Conservation (phyloP, 2,329 filamentous ascomycete genomes). For the Calonectria crousiana region DNA sequence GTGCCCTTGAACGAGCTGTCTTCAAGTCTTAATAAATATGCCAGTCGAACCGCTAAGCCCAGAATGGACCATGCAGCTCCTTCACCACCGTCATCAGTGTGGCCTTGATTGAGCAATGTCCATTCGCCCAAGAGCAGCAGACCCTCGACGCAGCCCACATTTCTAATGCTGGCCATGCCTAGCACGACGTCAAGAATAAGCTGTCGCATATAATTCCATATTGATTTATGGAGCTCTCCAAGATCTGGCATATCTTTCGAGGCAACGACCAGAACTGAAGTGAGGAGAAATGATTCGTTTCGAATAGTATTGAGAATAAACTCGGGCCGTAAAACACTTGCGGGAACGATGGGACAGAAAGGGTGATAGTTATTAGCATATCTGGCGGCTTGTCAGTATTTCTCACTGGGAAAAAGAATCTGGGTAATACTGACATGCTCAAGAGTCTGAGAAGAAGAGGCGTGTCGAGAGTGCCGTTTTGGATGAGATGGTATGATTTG, state of each 20-base stretch:
- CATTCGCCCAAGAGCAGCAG: conserved; percentile 25
- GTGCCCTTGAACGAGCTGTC: conserved; percentile 14
- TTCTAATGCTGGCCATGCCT: conserved; percentile 13
- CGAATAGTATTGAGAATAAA: conserved; percentile 18
- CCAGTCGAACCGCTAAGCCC: conserved; percentile 7
- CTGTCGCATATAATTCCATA: conserved; percentile 22
- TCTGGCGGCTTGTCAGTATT: background rate
- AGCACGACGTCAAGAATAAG: conserved; percentile 21
- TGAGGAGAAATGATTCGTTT: conserved; percentile 25
- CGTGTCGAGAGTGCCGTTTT: conserved; percentile 11
- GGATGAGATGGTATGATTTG: conserved; percentile 6
- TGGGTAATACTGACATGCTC: background rate
- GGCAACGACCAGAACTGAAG: conserved; percentile 21
- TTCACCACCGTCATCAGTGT: conserved; percentile 21
- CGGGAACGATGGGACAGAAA: conserved; percentile 12
- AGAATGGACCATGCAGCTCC: conserved; percentile 26
- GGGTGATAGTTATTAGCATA: conserved; percentile 13
- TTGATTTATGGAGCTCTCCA: conserved; percentile 16
- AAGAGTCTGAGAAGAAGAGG: conserved; percentile 4
- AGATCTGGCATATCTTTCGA: conserved; percentile 23
- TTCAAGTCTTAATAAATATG: conserved; percentile 15
- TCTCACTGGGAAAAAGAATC: too few species aligned
- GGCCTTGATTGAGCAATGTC: conserved; percentile 24
- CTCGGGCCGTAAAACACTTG: conserved; percentile 13
- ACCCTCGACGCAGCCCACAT: conserved; percentile 23